Conservation (phyloP, 1,284 basidiomycete species). For the Leccinum variabile region DNA sequence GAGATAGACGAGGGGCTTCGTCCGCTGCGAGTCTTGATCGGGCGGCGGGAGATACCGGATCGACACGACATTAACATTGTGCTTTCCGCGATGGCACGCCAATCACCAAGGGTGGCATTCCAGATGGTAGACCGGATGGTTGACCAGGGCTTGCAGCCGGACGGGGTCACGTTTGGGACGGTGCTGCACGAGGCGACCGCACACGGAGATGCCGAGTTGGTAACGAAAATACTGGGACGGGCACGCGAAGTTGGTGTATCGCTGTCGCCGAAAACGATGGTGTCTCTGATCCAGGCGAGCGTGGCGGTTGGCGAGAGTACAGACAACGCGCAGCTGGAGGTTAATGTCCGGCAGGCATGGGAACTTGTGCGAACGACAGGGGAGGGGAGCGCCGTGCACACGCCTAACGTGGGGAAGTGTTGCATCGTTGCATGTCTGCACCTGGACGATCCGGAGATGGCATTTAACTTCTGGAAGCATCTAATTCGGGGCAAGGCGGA, state of each 20-base stretch:
- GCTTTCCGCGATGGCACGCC: slow-evolving; percentile 52
- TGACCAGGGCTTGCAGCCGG: slow-evolving; percentile 46
- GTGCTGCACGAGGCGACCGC: slow-evolving; percentile 55
- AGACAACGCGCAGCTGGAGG: slow-evolving; percentile 27
- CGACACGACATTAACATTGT: slow-evolving; percentile 63
- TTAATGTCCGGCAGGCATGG: slow-evolving; percentile 44
- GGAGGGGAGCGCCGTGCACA: slow-evolving; percentile 38
- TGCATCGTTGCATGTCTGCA: slow-evolving; percentile 52
- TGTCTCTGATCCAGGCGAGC: slow-evolving; percentile 47
- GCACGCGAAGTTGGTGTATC: slow-evolving; percentile 38
- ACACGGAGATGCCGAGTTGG: slow-evolving; percentile 46
- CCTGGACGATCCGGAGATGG: slow-evolving; percentile 48
- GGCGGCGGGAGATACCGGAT: slow-evolving; percentile 56
- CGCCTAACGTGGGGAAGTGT: slow-evolving; percentile 49
- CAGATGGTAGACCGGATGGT: slow-evolving; percentile 51
- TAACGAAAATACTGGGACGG: slow-evolving; percentile 42
- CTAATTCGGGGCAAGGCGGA: slow-evolving; percentile 48
- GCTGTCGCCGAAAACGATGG: slow-evolving; percentile 50
- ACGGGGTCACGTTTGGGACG: slow-evolving; percentile 56
- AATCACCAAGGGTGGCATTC: slow-evolving; percentile 47
- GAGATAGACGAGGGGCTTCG: slow-evolving; percentile 46
- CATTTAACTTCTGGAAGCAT: slow-evolving; percentile 59
- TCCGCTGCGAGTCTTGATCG: slow-evolving; percentile 47
- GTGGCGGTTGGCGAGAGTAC: slow-evolving; percentile 33
- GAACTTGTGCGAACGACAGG: slow-evolving; percentile 43